Evolutionary conservation across 73 alveolate genomes (phyloP).

Genomic region (Uronychia binucleata): DNA sequence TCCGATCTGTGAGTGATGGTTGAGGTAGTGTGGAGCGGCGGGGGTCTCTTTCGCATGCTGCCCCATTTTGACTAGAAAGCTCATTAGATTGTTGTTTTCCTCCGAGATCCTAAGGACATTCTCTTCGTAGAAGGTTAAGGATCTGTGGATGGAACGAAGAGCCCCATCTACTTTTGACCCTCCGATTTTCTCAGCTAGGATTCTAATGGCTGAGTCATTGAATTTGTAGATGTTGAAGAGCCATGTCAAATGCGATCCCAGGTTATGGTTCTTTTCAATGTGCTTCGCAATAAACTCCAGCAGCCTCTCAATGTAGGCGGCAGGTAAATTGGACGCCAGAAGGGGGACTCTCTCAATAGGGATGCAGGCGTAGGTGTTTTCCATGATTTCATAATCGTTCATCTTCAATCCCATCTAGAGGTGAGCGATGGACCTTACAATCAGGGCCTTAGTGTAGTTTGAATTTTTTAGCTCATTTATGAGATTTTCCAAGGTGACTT

Average conservation of each 20-base stretch:
- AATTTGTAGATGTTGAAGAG: conserved; percentile 17
- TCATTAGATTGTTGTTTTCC: conserved; percentile 24
- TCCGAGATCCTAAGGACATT: conserved; percentile 10
- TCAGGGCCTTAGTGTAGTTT: conserved; percentile 71
- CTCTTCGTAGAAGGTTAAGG: conserved; percentile 10
- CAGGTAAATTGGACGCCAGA: conserved; percentile 47
- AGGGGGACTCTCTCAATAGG: conserved; percentile 40
- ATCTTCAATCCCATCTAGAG: conserved; percentile 42
- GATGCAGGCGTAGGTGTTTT: conserved; percentile 33
- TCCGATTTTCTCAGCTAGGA: conserved; percentile 7
- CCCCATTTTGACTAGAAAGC: conserved; percentile 19
- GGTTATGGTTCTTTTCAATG: conserved; percentile 30
- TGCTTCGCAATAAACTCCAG: conserved; percentile 23
- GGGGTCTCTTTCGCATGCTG: conserved; percentile 5
- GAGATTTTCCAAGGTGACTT: conserved; percentile 80
- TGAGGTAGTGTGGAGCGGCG: too few species aligned
- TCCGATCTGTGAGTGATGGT: too few species aligned
- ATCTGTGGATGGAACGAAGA: conserved; percentile 22
- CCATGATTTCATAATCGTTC: conserved; percentile 38
- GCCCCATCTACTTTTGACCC: conserved; percentile 27
- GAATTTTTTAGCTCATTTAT: conserved; percentile 51
- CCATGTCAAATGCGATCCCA: conserved; percentile 46
- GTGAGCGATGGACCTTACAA: conserved; percentile 3
- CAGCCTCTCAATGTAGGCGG: conserved; percentile 28
- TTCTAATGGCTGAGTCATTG: conserved; percentile 27